Evolutionary conservation across 306 rosid species (phyloP).

Genomic region (Gastrolobium bilobum): DNA sequence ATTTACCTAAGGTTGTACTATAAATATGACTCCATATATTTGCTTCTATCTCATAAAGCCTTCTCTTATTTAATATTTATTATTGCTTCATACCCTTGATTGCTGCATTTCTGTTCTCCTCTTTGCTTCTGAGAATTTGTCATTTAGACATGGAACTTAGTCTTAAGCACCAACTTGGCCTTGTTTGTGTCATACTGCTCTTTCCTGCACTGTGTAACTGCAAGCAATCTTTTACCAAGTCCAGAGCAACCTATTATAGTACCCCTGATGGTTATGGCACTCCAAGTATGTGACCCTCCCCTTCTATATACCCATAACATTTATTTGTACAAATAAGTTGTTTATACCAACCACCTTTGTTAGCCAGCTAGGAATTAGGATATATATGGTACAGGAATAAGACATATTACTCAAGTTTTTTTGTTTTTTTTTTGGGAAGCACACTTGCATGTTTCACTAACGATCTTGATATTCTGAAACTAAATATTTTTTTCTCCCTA

Average conservation of each 20-base stretch:
- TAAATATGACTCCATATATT: slow-evolving; percentile 53
- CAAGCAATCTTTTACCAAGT: slow-evolving; percentile 48
- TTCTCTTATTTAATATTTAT: slow-evolving; percentile 8
- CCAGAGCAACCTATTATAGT: slow-evolving; percentile 77
- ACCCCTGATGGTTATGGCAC: slow-evolving; percentile 77
- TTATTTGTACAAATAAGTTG: too few species aligned
- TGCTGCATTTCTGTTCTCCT: background rate
- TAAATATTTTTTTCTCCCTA: too few species aligned
- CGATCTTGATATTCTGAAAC: too few species aligned
- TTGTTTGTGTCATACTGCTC: slow-evolving; percentile 56
- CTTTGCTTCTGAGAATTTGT: background rate
- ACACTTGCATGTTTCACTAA: too few species aligned
- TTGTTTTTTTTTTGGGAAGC: too few species aligned
- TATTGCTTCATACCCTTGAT: slow-evolving; percentile 9
- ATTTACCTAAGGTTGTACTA: slow-evolving; percentile 41
- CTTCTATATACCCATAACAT: too few species aligned
- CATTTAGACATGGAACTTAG: slow-evolving; percentile 54
- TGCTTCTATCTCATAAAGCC: slow-evolving; percentile 48
- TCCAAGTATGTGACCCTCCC: slow-evolving; percentile 52
- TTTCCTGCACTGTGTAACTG: slow-evolving; percentile 64
- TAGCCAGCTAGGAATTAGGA: too few species aligned
- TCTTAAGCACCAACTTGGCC: slow-evolving; percentile 43
- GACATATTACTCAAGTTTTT: too few species aligned
- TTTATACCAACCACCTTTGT: too few species aligned
- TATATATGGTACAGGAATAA: too few species aligned